Conservation (phyloP, 176 grass and related monocot species). For the Triticum turgidum region DNA sequence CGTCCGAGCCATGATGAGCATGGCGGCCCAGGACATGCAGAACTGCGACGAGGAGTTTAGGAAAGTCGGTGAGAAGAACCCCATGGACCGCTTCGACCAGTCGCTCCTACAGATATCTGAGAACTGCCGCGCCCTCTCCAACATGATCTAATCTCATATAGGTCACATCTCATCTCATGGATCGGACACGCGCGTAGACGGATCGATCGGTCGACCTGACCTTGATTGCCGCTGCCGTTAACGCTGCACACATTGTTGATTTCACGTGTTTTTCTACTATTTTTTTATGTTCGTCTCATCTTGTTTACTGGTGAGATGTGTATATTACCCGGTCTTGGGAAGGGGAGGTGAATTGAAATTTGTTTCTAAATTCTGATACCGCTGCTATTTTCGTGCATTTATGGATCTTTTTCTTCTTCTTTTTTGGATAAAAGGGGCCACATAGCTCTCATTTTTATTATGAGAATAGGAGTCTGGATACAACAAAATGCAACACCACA, state of each 20-base stretch:
- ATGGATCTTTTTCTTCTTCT: no score
- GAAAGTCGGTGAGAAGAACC: slow-evolving; percentile 29
- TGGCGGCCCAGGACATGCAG: slow-evolving; percentile 49
- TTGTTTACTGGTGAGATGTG: slow-evolving; percentile 4
- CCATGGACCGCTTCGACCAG: slow-evolving; percentile 21
- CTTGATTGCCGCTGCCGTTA: not conserved
- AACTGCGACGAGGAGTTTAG: slow-evolving; percentile 48
- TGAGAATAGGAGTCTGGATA: no score
- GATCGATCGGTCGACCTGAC: not conserved
- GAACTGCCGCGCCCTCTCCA: slow-evolving; percentile 46
- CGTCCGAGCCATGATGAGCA: slow-evolving; percentile 50
- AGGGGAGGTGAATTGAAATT: slow-evolving; percentile 17
- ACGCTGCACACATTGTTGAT: not conserved
- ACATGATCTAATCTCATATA: slow-evolving; percentile 33
- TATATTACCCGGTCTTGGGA: not conserved
- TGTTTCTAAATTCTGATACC: not conserved
- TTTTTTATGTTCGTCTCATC: not conserved
- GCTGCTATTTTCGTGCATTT: not conserved
- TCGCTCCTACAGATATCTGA: slow-evolving; percentile 33
- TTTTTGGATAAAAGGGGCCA: no score
- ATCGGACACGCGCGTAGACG: not conserved
- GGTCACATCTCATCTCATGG: not conserved
- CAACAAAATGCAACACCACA: no score
- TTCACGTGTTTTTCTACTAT: not conserved
- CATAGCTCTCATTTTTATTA: no score